Base-by-base conservation (phyloP, 1,139 yeast genomes). In the Groenewaldozyma auringiensis region DNA sequence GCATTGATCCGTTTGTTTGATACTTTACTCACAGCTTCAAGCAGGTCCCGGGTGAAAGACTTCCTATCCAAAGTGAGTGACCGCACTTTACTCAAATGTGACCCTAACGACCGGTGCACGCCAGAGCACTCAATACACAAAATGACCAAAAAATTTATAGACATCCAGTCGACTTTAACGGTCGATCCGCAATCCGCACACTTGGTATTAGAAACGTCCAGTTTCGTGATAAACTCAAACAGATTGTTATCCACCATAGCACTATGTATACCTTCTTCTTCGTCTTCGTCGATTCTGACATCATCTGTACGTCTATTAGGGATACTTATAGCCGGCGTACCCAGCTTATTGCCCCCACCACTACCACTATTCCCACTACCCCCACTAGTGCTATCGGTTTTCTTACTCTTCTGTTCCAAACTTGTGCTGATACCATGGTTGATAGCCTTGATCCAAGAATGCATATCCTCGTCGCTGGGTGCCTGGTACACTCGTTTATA, bases 111-210 rank as follows among this genome's bases (percentile, higher is more conserved):
- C 52, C 94, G 75, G 64, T 89, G 97, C 0, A 74, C 71, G 1
- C 78, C 77, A 0, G 95, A 82, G 59, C 97, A 89, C 42, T 82
- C 80, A 37, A 87, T 81, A 63, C 97, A 89, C 37, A 89, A 70
- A 9, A 83, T 77, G 21, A 80, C 79, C 47, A 87, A 66, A 43
- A 83, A 66, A 58, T 85, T 89, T 51, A 87, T 71, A 0, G 96
- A 84, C 3, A 89, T 76, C 96, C 96, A 89, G 57, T 88, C 96
- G 8, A 86, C 94, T 37, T 61, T 59, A 29, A 74, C 67, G 8
- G 75, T 78, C 0, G 67, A 57, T 0, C 83, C 82, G 68, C 97
- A 89, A 58, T 89, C 97, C 9, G 87, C 84, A 64, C 97, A 89
- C 6, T 58, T 53, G 18, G 64, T 58, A 59, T 89, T 89, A 34